Evolutionary conservation across 106 monocot species (phyloP).

Genomic region (Acorus calamus): DNA sequence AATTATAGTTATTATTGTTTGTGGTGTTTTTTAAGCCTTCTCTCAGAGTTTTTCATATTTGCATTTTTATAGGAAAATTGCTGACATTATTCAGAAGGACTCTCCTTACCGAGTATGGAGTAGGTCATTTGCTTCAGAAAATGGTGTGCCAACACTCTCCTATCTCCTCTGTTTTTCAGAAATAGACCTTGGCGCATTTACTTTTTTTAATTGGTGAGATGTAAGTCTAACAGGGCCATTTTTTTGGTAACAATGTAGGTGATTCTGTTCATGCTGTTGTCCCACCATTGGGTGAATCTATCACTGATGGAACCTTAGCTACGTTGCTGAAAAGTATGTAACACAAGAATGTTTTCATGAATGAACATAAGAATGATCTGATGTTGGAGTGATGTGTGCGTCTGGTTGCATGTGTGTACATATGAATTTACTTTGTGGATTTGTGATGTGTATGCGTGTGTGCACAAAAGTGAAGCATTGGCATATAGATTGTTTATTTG

Average conservation of each 20-base stretch:
- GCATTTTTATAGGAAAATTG: slow-evolving; percentile 31
- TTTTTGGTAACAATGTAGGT: slow-evolving; percentile 32
- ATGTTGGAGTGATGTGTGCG: too few relatives aligned
- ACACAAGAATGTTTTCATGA: not conserved
- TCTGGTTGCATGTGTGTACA: too few relatives aligned
- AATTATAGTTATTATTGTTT: not conserved
- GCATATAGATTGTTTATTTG: too few relatives aligned
- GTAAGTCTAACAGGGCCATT: not conserved
- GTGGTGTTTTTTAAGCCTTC: not conserved
- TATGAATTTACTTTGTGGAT: too few relatives aligned
- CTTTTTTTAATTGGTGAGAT: not conserved
- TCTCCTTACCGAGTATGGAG: slow-evolving; percentile 45
- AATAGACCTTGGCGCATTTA: not conserved
- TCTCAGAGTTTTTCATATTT: not conserved
- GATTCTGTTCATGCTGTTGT: slow-evolving; percentile 76
- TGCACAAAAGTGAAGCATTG: too few relatives aligned
- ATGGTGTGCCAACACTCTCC: slow-evolving; percentile 21
- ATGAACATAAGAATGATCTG: too few relatives aligned
- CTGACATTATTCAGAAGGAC: slow-evolving; percentile 24
- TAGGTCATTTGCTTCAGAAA: slow-evolving; percentile 68
- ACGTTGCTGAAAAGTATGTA: slow-evolving; percentile 78
- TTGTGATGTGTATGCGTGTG: too few relatives aligned
- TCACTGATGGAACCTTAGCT: slow-evolving; percentile 92
- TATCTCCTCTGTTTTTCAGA: not conserved
- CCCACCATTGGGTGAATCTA: slow-evolving; percentile 96